Base-by-base conservation (phyloP, 106 monocot genomes). In the Platanthera guangdongensis region DNA sequence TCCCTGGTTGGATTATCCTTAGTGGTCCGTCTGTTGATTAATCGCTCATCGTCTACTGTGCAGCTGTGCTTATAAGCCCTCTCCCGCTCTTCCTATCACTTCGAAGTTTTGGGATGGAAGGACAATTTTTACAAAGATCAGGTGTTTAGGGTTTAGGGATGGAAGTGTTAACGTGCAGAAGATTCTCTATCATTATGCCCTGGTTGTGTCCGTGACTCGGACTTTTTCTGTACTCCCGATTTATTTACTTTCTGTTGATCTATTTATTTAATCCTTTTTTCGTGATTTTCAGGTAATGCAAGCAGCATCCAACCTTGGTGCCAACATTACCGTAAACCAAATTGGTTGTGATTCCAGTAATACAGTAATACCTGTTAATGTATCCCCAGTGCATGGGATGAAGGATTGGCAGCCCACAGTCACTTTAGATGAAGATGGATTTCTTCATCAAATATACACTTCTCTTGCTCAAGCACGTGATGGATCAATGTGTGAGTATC, bases 351-450 rank as follows among this genome's bases (percentile, higher is more conserved):
- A 94, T 18, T 65, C 77, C 1, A 46, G 52, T 52, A 82, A 49
- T 74, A 51, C 78, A 47, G 50, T 84, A 51, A 57, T 78, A 21
- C 87, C 97, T 54, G 62, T 88, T 78, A 81, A 80, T 78, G 80
- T 78, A 13, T 89, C 91, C 68, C 94, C 89, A 69, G 76, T 91
- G 79, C 77, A 86, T 85, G 91, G 89, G 46, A 47, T 81, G 15
- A 87, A 84, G 80, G 94, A 95, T 70, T 97, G 97, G 97, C 87
- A 86, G 45, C 88, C 91, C 30, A 89, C 89, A 59, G 78, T 97
- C 15, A 86, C 91, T 28, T 68, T 88, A 48, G 89, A 97, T 76
- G 97, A 97, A 82, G 97, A 94, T 83, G 91, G 88, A 11, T 54
- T 85, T 77, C 89, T 97, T 78, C 79, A 91, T 86, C 89, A 97